phyloP scores from a whole-genome alignment of 495 filamentous ascomycete species.

The Talaromyces adpressus region DNA sequence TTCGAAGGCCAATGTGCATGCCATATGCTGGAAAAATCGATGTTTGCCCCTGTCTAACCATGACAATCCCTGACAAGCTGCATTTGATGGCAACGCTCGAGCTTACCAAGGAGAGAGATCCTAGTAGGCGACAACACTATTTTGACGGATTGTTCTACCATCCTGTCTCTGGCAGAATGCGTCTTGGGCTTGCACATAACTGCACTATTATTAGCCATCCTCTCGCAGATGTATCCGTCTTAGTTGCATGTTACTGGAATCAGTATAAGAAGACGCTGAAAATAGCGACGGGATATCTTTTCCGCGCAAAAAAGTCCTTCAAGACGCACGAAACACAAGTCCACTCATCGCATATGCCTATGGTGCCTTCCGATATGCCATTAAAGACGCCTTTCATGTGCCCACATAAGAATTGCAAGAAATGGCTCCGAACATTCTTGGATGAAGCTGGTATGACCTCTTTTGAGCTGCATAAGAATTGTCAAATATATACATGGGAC shows the following conservation, averaged over 20 bases:
- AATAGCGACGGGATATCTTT: not conserved
- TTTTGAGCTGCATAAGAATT: not conserved
- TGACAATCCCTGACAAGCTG: not conserved
- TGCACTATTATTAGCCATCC: not conserved
- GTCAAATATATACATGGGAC: not conserved
- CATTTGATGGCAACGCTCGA: constrained; percentile 4
- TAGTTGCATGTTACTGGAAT: not conserved
- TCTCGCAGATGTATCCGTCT: not conserved
- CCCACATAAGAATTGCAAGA: constrained; percentile 2
- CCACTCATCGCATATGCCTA: not conserved
- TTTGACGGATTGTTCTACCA: not conserved
- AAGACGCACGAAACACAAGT: not conserved
- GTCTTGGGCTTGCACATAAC: not conserved
- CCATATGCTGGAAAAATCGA: constrained; percentile 5
- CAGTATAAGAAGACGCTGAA: not conserved
- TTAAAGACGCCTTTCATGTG: not conserved
- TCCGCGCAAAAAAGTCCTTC: not conserved
- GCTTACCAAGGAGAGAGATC: not conserved
- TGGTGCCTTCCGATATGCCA: not conserved
- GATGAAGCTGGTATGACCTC: constrained; percentile 2
- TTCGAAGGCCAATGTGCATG: not conserved
- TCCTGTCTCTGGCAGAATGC: not conserved
- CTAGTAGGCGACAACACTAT: constrained; percentile 1
- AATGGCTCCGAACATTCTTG: constrained; percentile 1
- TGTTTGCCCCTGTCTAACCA: constrained; percentile 7